Conservation (phyloP, 2,329 filamentous ascomycete species). For the Monilinia laxa region DNA sequence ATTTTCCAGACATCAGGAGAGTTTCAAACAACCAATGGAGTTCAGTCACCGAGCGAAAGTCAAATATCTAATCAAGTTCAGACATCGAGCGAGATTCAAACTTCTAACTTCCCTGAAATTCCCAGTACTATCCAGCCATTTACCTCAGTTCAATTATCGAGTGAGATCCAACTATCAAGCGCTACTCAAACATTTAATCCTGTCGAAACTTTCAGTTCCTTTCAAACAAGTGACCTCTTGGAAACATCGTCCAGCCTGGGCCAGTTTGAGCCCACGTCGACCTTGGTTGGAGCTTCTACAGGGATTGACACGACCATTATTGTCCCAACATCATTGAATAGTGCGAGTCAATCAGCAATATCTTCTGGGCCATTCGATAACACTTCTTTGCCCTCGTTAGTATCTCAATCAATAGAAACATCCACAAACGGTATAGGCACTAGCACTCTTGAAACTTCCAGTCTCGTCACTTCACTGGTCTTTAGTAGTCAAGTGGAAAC, state of each 20-base stretch:
- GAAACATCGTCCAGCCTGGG: neutral
- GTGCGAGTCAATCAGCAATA: neutral
- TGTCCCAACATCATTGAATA: neutral
- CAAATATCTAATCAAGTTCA: neutral
- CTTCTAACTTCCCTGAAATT: neutral
- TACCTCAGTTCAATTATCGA: neutral
- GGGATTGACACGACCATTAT: neutral
- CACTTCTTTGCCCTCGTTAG: neutral
- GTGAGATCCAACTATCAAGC: neutral
- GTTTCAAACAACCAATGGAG: neutral
- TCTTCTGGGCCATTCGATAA: neutral
- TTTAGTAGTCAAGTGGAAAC: neutral
- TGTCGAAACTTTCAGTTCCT: neutral
- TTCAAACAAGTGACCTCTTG: neutral
- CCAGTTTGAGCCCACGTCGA: neutral
- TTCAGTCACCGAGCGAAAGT: neutral
- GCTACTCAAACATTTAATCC: neutral
- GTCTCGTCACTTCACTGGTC: neutral
- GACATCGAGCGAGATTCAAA: neutral
- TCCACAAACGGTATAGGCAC: neutral
- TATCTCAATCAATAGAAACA: neutral
- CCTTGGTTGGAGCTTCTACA: neutral
- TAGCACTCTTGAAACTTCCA: neutral
- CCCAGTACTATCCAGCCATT: neutral
- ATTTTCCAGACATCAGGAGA: neutral